Evolutionary conservation across 352 stramenopile species (phyloP).

Genomic region (Thalassiosira mediterranea): DNA sequence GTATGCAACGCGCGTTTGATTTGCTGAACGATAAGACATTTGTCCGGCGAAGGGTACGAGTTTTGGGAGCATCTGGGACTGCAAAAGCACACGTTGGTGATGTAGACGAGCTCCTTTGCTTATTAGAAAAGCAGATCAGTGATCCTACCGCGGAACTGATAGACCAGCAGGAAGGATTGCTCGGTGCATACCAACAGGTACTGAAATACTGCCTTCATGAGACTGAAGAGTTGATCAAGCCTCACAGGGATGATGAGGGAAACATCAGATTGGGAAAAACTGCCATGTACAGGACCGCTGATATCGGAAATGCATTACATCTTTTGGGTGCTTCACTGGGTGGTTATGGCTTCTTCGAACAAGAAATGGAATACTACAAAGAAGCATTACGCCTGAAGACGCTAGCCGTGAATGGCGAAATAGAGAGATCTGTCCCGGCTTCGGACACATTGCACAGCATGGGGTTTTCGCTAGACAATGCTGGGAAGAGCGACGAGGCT

Average conservation of each 20-base stretch:
- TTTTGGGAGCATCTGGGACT: constrained; percentile 46
- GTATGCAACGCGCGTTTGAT: constrained; percentile 52
- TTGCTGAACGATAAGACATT: constrained; percentile 68
- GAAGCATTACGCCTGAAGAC: constrained; percentile 61
- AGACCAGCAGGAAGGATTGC: constrained; percentile 50
- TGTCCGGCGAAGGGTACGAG: constrained; percentile 47
- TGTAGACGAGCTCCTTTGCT: constrained; percentile 57
- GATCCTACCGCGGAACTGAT: constrained; percentile 26
- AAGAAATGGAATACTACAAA: constrained; percentile 65
- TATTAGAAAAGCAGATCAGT: constrained; percentile 39
- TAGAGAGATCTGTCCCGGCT: constrained; percentile 36
- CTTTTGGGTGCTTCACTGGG: constrained; percentile 61
- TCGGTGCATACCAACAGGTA: constrained; percentile 53
- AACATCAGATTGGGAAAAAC: constrained; percentile 33
- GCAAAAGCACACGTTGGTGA: constrained; percentile 57
- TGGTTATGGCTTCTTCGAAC: constrained; percentile 60
- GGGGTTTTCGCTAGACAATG: constrained; percentile 67
- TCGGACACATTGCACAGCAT: constrained; percentile 64
- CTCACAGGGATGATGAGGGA: constrained; percentile 27
- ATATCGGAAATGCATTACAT: constrained; percentile 60
- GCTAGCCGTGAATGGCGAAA: constrained; percentile 32
- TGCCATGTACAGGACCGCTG: constrained; percentile 38
- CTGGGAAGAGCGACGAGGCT: constrained; percentile 52
- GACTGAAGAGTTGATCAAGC: constrained; percentile 45
- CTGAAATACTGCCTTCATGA: constrained; percentile 59